phyloP scores from a whole-genome alignment of 1,284 basidiomycete genomes.

The Tylopilus orsonianus region DNA sequence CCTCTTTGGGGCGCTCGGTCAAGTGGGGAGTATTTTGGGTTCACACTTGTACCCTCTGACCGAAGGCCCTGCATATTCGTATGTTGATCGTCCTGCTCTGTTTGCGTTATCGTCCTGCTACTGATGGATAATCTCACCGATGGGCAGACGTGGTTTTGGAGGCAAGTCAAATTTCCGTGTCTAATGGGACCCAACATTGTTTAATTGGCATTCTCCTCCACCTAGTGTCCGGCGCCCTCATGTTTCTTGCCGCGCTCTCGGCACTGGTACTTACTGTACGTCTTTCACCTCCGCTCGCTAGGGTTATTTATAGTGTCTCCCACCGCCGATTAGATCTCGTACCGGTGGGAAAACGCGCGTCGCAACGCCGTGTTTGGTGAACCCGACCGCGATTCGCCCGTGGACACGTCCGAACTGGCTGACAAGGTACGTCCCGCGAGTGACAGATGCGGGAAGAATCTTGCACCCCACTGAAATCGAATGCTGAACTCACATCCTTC shows the following conservation, averaged over 20 bases:
- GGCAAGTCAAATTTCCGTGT: constrained; percentile 10
- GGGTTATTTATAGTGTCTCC: neutral
- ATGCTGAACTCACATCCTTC: neutral
- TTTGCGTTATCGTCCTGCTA: neutral
- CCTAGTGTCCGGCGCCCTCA: constrained; percentile 54
- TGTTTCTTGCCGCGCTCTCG: constrained; percentile 57
- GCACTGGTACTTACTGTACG: constrained; percentile 54
- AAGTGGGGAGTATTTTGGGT: constrained; percentile 69
- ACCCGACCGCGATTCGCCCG: constrained; percentile 45
- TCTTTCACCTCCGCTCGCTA: neutral
- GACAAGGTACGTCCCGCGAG: neutral
- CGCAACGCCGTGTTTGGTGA: constrained; percentile 58
- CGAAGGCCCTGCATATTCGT: constrained; percentile 67
- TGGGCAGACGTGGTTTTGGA: constrained; percentile 28
- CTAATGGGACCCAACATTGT: neutral
- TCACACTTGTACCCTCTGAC: constrained; percentile 67
- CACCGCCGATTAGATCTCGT: constrained; percentile 48
- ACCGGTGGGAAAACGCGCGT: constrained; percentile 58
- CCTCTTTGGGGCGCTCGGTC: constrained; percentile 75
- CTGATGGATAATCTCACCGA: constrained; percentile 4
- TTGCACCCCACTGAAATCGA: neutral
- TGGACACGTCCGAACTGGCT: constrained; percentile 55
- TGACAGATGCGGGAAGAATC: neutral
- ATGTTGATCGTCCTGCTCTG: constrained; percentile 12
- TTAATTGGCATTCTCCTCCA: neutral